Base-by-base conservation (phyloP, 2,329 filamentous ascomycete genomes). In the Exophiala spinifera region DNA sequence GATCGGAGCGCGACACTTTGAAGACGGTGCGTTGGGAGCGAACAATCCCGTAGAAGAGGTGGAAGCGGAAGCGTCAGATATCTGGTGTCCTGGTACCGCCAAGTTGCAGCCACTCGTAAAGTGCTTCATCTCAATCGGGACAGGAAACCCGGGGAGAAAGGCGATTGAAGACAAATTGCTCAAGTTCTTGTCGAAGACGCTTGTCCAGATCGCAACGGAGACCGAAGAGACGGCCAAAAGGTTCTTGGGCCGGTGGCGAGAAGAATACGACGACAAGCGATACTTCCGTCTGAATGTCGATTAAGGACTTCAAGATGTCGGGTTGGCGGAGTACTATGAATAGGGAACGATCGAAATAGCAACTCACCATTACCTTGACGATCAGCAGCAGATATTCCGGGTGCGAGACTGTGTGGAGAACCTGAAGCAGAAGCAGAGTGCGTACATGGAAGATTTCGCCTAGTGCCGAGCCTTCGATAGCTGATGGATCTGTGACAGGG, bases 41-140 rank as follows among this genome's bases (percentile, higher is more conserved):
- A 79, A 79, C 61, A 80, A 80, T 53, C 78, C 77, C 1, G 65
- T 76, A n/a, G 56, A 64, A 4, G 59, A 69, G 33, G 57, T 77
- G 4, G 74, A 69, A 70, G 65, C 66, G 20, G 66, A 78, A 61
- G 74, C 72, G 3, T 56, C 65, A 40, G 63, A 70, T 17, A 56
- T 74, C 3, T 76, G 67, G 67, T 67, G 63, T 53, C 46, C 59
- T n/a, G 58, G 63, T 1, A 56, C 60, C 13, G 63, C 60, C 21
- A 57, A 66, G 3, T 39, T 70, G 21, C 56, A 65, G 54, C 62
- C 64, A 14, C 53, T 68, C 5, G 63, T 31, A 2, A 31, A 31
- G 46, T 74, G 68, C 57, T 55, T 76, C 25, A 66, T 76, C 0
- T 74, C 70, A 0, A 70, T 75, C 34, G 73, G 74, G 1, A 75